Conservation (phyloP, 345 rosid genomes). For the Sonneratia alba region DNA sequence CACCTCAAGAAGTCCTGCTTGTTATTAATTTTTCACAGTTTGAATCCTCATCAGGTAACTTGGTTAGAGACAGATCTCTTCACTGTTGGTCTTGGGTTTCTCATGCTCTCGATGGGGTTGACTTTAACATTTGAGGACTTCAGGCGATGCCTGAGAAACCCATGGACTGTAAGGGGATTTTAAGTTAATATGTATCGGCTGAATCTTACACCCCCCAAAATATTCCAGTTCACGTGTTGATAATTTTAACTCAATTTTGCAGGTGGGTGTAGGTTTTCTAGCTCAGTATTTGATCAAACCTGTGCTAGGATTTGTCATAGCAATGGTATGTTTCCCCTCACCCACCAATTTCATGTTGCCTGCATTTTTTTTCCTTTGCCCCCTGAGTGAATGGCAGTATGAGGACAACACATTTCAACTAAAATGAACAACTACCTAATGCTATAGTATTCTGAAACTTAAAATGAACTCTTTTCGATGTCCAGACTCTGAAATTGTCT, state of each 20-base stretch:
- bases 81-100: constrained; percentile 83
- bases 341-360: constrained; percentile 2
- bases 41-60: constrained; percentile 49
- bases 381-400: background rate
- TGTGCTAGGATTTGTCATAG: constrained; percentile 63
- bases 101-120: constrained; percentile 98
- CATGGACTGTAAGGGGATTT: constrained; percentile 77
- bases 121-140: constrained; percentile 89
- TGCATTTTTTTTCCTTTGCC: background rate
- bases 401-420: background rate
- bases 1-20: background rate
- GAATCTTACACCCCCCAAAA: background rate
- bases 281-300: constrained; percentile 91
- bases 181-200: constrained; percentile 1
- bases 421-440: background rate
- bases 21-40: constrained; percentile 9
- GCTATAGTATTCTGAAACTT: background rate
- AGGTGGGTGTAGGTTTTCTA: constrained; percentile 96
- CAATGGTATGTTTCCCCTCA: constrained; percentile 44
- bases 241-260: constrained; percentile 22
- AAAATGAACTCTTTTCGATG: constrained; percentile 15
- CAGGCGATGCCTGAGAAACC: constrained; percentile 72
- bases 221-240: constrained; percentile 10
- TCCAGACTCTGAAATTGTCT: constrained; percentile 71
- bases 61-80: constrained; percentile 29